These are phyloP conservation scores for Leavenworthia alabamica DNA, from an alignment of 345 rosid species.

Conservation along the genomic window DNA sequence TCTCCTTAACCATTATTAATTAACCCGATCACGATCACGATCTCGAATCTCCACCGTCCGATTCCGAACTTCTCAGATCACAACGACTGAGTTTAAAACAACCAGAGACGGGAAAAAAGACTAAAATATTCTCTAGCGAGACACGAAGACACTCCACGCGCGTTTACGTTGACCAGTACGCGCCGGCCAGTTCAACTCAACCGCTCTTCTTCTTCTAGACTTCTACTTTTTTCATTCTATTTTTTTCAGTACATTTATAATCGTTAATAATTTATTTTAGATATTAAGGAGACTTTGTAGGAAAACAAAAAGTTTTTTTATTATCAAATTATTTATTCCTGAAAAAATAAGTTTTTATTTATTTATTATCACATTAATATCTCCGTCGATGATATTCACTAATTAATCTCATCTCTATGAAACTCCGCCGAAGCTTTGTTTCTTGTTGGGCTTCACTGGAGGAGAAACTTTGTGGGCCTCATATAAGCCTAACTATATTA, in stretches of 20 bases:
- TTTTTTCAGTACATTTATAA: no score
- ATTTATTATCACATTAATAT: no score
- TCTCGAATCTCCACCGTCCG: not conserved
- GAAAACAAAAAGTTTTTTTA: no score
- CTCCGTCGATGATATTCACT: not conserved
- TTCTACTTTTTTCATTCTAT: not conserved
- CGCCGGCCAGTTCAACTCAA: conserved; percentile 19
- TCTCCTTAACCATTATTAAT: conserved; percentile 73
- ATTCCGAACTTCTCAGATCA: conserved; percentile 5
- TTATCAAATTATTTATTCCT: no score
- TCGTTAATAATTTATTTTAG: no score
- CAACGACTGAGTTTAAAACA: not conserved
- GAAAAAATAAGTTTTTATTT: no score
- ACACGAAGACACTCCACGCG: conserved; percentile 10
- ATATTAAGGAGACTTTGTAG: no score
- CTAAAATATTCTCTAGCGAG: not conserved
- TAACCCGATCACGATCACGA: conserved; percentile 19
- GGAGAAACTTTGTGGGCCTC: not conserved
- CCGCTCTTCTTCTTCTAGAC: conserved; percentile 1
- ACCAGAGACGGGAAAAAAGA: no score
- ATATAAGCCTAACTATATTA: conserved; percentile 4
- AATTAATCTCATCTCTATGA: not conserved
- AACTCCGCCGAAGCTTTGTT: not conserved
- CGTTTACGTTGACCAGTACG: no score
- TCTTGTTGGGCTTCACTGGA: not conserved